Evolutionary conservation across 345 rosid genomes (phyloP), one percentile per base, ranked within the genome.

Genomic region (Pseudoturritis turrita): DNA sequence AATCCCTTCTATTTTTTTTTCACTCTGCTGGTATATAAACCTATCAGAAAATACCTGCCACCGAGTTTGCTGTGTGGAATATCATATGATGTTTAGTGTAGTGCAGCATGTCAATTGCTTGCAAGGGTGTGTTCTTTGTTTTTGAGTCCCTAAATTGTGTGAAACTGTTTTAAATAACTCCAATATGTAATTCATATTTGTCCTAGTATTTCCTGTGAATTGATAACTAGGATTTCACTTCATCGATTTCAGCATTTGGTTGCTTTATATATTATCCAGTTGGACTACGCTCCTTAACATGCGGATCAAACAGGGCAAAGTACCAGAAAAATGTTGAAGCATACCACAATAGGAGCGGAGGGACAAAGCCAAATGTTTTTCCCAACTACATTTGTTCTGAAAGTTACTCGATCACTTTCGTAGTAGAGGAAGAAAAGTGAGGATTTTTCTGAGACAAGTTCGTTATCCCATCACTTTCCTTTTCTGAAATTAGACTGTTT

Each of bases 291-390:
- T 36, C 41, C 47, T 70, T n/a, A 57, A 70, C 50, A 8, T 72
- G 54, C 4, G 65, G 64, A 52, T 43, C 8, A 52, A 68, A 70
- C 84, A 95, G 96, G 98, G 99, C 99, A 28, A 95, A 95, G 70
- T 95, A 95, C 77, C 99, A 95, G 85, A 91, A 95, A 81, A 91
- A 95, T 76, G 96, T 91, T 1, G 98, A 95, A 87, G 96, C 98
- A 58, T 89, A 87, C 84, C 99, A 88, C 81, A 91, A 91, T 68
- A 88, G 85, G 81, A 86, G 91, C 51, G 65, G 87, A 70, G 79
- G 89, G 75, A 83, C 88, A 80, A 95, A 95, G 85, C 92, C 85
- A 11, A 87, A 89, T 73, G 84, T 84, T 44, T 91, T 95, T 70
- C 97, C 99, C 26, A 95, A 88, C 83, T 91, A 93, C 80, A 88